phyloP scores from a whole-genome alignment of 192 early-diverging fungal species.

The Backusella macrospora region DNA sequence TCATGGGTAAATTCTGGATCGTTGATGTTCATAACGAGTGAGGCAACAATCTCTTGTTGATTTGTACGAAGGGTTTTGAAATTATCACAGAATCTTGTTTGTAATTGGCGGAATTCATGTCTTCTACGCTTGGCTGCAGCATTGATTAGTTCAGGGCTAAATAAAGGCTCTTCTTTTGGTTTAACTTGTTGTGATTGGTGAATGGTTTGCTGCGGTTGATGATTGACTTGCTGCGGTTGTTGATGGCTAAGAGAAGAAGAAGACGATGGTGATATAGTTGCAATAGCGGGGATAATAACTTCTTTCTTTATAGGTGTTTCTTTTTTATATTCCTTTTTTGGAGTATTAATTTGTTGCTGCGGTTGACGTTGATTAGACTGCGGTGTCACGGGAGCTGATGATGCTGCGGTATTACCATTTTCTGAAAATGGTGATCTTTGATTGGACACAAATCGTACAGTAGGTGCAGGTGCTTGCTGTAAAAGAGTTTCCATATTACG shows the following conservation, averaged over 20 bases:
- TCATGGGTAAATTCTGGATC: conserved; percentile 20
- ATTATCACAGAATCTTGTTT: conserved; percentile 28
- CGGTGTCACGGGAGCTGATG: not conserved
- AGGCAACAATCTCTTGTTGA: conserved; percentile 2
- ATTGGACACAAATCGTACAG: conserved; percentile 35
- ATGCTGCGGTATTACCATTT: conserved; percentile 5
- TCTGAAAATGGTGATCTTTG: not conserved
- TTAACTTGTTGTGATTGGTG: not conserved
- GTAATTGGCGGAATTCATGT: conserved; percentile 24
- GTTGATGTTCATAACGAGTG: conserved; percentile 9
- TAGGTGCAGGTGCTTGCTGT: conserved; percentile 57
- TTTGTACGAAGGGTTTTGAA: not conserved
- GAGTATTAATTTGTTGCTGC: not conserved
- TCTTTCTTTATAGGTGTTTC: not conserved
- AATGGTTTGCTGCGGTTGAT: not conserved
- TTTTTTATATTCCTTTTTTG: not conserved
- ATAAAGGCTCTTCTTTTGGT: not conserved
- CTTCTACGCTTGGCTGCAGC: conserved; percentile 21
- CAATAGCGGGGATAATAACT: not conserved
- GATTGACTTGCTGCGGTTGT: not conserved
- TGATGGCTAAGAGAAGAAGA: not conserved
- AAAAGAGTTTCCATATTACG: conserved; percentile 63
- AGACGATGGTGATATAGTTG: not conserved
- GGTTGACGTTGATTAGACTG: conserved; percentile 15
- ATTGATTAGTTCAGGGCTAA: not conserved